Percentiles rank a stretch among this genome's conserved stretches.
phyloP scores from a whole-genome alignment of 2,329 filamentous ascomycete species.

The Cladophialophora immunda region DNA sequence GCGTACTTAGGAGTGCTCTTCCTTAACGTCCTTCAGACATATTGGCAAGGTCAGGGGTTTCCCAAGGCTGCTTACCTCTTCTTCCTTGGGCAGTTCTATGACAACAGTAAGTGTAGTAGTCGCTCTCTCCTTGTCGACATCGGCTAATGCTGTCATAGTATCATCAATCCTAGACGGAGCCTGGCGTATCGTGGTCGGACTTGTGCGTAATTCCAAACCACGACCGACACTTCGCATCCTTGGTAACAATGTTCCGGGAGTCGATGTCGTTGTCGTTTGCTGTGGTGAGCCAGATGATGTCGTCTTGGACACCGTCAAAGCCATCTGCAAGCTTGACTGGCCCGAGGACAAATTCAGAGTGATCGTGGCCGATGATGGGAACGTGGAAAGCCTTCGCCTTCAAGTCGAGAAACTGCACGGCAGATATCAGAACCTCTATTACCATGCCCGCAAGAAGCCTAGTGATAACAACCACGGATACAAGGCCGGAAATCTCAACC shows the following conservation, averaged over 20 bases:
- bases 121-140: not conserved
- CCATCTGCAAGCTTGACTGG: conserved; percentile 62
- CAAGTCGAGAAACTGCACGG: conserved; percentile 46
- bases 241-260: conserved; percentile 58
- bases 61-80: conserved; percentile 16
- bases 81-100: conserved; percentile 24
- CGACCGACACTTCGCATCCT: conserved; percentile 31
- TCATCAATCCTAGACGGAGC: conserved; percentile 25
- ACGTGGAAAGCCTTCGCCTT: conserved; percentile 47
- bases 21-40: conserved; percentile 14
- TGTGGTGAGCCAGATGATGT: conserved; percentile 65
- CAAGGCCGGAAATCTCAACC: conserved; percentile 58
- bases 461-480: conserved; percentile 48
- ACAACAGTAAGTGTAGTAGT: conserved; percentile 27
- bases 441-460: conserved; percentile 53
- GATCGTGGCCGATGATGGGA: conserved; percentile 61
- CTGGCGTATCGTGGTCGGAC: conserved; percentile 40
- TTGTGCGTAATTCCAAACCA: conserved; percentile 62
- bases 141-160: conserved; percentile 18
- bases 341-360: conserved; percentile 61
- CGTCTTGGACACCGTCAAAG: conserved; percentile 63
- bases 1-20: conserved; percentile 19
- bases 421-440: conserved; percentile 51
- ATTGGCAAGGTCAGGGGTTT: conserved; percentile 1
- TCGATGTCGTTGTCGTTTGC: conserved; percentile 65